Evolutionary conservation across 441 rosid genomes (phyloP).

Genomic region (Mallotus repandus): DNA sequence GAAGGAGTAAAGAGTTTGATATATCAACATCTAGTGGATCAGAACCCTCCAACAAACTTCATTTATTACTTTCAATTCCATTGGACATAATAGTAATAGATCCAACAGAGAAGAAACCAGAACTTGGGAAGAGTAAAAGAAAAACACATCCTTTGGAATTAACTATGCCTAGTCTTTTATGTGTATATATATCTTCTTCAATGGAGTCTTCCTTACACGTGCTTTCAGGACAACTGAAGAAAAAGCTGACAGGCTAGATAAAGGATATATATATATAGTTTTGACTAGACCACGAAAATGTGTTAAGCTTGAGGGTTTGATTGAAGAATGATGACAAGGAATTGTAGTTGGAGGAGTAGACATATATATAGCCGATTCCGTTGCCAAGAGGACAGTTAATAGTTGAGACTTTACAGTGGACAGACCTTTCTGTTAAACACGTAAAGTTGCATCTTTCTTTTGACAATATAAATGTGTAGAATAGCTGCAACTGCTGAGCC

Average conservation of each 20-base stretch:
- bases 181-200: not conserved
- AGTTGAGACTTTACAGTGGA: not conserved
- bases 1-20: slow-evolving; percentile 22
- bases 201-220: not conserved
- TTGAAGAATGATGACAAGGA: not conserved
- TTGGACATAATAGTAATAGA: slow-evolving; percentile 9
- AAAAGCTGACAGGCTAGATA: not conserved
- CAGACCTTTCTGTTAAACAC: too few species aligned
- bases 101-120: slow-evolving; percentile 2
- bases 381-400: not conserved
- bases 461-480: too few species aligned
- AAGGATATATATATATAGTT: not conserved
- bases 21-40: slow-evolving; percentile 25
- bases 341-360: too few species aligned
- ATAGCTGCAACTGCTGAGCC: too few species aligned
- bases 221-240: not conserved
- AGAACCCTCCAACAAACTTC: slow-evolving; percentile 32
- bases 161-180: not conserved
- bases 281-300: not conserved
- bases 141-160: not conserved
- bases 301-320: not conserved
- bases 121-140: slow-evolving; percentile 17
- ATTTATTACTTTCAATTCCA: slow-evolving; percentile 33
- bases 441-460: too few species aligned
- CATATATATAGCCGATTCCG: not conserved